A percentile compares a stretch with the other conserved stretches of the same genome.
Conservation (phyloP, 116 monocot genomes). For the Papilionanthe hybrid region DNA sequence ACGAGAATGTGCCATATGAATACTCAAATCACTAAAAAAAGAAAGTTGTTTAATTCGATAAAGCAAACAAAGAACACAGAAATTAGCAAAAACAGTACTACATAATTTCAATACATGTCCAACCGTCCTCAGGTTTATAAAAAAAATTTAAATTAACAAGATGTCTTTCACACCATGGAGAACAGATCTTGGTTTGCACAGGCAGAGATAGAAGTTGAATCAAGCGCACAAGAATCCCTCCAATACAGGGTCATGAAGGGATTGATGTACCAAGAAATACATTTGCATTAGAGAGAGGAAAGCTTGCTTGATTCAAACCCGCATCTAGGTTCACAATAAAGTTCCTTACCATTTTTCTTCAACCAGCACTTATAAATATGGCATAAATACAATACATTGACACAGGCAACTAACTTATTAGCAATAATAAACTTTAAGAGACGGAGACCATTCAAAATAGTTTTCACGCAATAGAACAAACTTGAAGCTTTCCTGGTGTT, state of each 20-base stretch:
- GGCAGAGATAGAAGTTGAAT: too few species aligned
- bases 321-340: too few species aligned
- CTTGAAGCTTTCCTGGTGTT: neutral
- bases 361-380: neutral
- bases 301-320: too few species aligned
- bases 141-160: neutral
- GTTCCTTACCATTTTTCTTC: neutral
- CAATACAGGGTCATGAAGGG: neutral
- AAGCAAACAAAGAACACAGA: neutral
- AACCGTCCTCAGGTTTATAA: neutral
- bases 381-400: neutral
- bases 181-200: neutral
- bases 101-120: neutral
- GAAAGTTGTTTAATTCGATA: neutral
- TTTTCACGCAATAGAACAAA: neutral
- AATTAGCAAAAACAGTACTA: neutral
- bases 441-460: neutral
- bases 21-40: neutral
- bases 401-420: too few species aligned
- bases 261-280: neutral
- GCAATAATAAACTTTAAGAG: neutral
- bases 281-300: neutral
- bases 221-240: too few species aligned
- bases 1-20: neutral
- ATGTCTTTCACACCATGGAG: neutral